phyloP scores from a whole-genome alignment of 1,139 yeast genomes.

The Torulaspora pretoriensis region DNA sequence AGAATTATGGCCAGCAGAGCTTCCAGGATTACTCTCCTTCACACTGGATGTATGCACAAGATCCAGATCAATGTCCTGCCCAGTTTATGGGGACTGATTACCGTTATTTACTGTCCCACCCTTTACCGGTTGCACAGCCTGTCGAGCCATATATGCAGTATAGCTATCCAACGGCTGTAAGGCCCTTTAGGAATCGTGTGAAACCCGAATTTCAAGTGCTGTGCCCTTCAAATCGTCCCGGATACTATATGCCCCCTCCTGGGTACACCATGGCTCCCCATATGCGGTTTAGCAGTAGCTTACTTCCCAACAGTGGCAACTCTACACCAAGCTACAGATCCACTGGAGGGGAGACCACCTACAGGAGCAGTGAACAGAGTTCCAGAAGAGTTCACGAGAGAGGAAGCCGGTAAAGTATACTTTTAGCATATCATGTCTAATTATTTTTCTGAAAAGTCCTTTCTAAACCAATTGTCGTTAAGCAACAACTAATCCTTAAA shows the following conservation, averaged over 20 bases:
- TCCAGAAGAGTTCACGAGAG: background rate
- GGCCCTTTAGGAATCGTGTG: background rate
- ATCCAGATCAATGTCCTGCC: background rate
- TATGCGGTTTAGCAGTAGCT: background rate
- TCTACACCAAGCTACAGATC: slow-evolving; percentile 17
- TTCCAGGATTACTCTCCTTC: slow-evolving; percentile 8
- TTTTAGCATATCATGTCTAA: background rate
- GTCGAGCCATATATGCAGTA: slow-evolving; percentile 3
- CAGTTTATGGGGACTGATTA: background rate
- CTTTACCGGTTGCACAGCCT: slow-evolving; percentile 1
- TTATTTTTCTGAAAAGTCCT: background rate
- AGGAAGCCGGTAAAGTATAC: background rate
- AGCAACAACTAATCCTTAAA: background rate
- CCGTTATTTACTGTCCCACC: slow-evolving; percentile 6
- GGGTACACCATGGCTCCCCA: background rate
- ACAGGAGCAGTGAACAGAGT: slow-evolving; percentile 13
- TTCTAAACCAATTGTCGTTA: background rate
- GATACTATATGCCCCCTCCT: background rate
- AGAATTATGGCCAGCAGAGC: background rate
- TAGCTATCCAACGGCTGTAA: slow-evolving; percentile 1
- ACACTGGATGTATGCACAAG: slow-evolving; percentile 3
- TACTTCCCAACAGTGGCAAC: slow-evolving; percentile 2
- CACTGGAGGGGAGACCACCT: slow-evolving; percentile 24
- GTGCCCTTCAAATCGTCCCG: background rate
- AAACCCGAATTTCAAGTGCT: background rate